Percentiles rank a stretch among this genome's conserved stretches.
Evolutionary conservation across 2,329 filamentous ascomycete genomes (phyloP).

Genomic region (Aaosphaeria arxii): DNA sequence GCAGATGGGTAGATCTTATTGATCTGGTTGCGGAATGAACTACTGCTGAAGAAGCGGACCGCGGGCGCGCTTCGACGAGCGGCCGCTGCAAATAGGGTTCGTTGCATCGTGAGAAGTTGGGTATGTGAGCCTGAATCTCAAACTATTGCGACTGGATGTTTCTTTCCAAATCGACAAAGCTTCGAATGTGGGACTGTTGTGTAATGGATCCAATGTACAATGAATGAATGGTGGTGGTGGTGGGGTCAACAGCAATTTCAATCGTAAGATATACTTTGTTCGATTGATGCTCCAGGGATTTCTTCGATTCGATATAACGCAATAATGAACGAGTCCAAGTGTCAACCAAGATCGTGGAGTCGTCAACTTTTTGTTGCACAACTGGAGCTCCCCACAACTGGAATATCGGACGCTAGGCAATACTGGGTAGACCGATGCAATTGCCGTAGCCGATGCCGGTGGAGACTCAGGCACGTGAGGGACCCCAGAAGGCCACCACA

Average conservation of each 20-base stretch:
- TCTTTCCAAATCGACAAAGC: neutral
- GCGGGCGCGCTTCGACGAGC: conserved; percentile 28
- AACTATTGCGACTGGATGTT: no score
- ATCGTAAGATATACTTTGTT: no score
- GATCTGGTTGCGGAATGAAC: conserved; percentile 29
- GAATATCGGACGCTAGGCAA: conserved; percentile 20
- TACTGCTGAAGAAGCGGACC: conserved; percentile 34
- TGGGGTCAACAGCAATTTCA: no score
- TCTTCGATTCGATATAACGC: no score
- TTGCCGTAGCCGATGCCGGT: conserved; percentile 31
- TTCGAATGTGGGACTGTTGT: neutral
- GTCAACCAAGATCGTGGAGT: no score
- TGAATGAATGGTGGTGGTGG: no score
- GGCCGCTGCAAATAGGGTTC: conserved; percentile 27
- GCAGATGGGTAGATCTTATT: conserved; percentile 40
- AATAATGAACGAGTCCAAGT: no score
- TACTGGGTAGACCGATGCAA: conserved; percentile 23
- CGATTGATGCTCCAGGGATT: no score
- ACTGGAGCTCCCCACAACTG: neutral
- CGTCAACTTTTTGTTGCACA: no score
- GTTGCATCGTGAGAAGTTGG: conserved; percentile 24
- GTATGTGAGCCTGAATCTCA: no score
- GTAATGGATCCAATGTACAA: no score
- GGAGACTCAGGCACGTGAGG: conserved; percentile 9
- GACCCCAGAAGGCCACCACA: neutral